These are phyloP conservation scores for Crithidia expoeki DNA, from an alignment of 208 protist species.

Conservation along the genomic window DNA sequence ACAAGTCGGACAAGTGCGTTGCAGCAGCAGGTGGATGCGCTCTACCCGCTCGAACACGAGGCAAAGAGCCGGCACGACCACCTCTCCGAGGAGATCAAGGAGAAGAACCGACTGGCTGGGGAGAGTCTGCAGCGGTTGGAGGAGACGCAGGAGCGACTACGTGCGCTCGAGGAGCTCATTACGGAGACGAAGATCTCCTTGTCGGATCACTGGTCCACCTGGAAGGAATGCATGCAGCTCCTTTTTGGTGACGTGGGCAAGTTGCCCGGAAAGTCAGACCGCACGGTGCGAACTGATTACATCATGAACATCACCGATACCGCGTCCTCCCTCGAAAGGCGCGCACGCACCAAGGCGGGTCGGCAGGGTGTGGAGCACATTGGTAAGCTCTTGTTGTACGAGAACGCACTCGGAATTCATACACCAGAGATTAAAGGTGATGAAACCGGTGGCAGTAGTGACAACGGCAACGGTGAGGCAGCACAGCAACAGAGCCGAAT, in stretches of 20 bases:
- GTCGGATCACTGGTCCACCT: constrained; percentile 69
- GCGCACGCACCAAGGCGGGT: constrained; percentile 62
- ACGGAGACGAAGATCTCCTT: constrained; percentile 62
- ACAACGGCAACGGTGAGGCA: neutral
- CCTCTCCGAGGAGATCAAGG: constrained; percentile 66
- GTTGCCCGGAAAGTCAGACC: constrained; percentile 33
- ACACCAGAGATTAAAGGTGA: constrained; percentile 10
- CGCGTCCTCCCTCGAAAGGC: constrained; percentile 49
- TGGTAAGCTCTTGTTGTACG: constrained; percentile 49
- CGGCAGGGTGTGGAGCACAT: constrained; percentile 62
- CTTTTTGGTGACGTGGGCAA: constrained; percentile 72
- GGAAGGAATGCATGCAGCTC: constrained; percentile 52
- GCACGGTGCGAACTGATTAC: constrained; percentile 30
- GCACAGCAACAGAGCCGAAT: neutral
- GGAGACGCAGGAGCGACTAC: constrained; percentile 50
- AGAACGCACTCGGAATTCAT: constrained; percentile 18
- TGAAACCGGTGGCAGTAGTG: neutral
- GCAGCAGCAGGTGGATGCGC: constrained; percentile 67
- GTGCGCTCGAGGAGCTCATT: constrained; percentile 56
- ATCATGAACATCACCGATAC: constrained; percentile 89
- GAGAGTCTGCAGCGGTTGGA: constrained; percentile 43
- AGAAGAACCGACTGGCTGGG: constrained; percentile 70
- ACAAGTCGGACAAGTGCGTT: constrained; percentile 46
- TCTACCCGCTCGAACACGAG: constrained; percentile 66
- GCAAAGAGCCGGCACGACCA: constrained; percentile 69